Evolutionary conservation across 345 rosid genomes (phyloP).

Genomic region (Arabidopsis thaliana): TAIR10.1 NC_003071.7:9070501-9071000

Average conservation of each 20-base stretch:
- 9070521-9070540: neutral
- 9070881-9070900: constrained; percentile 38
- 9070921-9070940: constrained; percentile 43
- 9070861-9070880: constrained; percentile 18
- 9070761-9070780: neutral
- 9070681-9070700: no score
- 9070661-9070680: no score
- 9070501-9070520: neutral
- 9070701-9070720: no score
- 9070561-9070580: no score
- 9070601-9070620: no score
- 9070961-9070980: constrained; percentile 33
- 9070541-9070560: neutral
- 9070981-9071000: constrained; percentile 36
- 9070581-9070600: no score
- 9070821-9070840: constrained; percentile 21
- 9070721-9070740: no score
- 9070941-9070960: constrained; percentile 39
- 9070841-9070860: constrained; percentile 33
- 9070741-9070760: neutral
- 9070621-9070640: neutral
- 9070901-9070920: constrained; percentile 23
- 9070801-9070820: constrained; percentile 20
- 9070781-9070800: neutral
- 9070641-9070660: neutral